Conservation (phyloP, 306 rosid genomes). For the Myrica gale region DNA sequence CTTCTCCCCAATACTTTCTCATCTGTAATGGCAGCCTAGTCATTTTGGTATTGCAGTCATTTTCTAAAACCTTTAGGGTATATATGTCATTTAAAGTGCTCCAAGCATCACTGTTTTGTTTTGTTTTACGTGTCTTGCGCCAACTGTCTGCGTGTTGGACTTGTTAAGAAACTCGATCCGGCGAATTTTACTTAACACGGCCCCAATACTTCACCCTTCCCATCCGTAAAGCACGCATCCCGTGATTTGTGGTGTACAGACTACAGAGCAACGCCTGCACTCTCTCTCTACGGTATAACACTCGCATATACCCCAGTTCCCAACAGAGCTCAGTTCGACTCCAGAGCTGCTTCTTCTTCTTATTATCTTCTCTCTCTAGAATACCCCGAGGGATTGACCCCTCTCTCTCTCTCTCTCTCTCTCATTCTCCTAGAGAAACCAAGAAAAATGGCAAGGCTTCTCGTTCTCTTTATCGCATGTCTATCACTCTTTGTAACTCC, state of each 20-base stretch:
- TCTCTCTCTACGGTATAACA: not conserved
- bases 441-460: constrained; percentile 12
- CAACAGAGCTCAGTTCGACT: not conserved
- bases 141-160: not conserved
- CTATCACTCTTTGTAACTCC: constrained; percentile 9
- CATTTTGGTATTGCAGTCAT: no score
- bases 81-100: no score
- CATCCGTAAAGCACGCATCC: constrained; percentile 15
- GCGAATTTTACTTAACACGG: not conserved
- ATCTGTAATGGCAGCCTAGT: no score
- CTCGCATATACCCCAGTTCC: not conserved
- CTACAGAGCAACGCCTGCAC: no score
- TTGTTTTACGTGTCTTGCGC: not conserved
- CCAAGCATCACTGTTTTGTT: no score
- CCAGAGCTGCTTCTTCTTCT: not conserved
- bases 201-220: not conserved
- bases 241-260: constrained; percentile 37
- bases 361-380: no score
- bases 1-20: no score
- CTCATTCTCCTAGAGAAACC: not conserved
- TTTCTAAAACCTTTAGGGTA: no score
- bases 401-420: not conserved
- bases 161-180: not conserved
- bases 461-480: constrained; percentile 8
- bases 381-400: no score